These are phyloP conservation scores for Thraustochytrium sp. DNA, from an alignment of 352 stramenopile genomes.

Conservation along the genomic window DNA sequence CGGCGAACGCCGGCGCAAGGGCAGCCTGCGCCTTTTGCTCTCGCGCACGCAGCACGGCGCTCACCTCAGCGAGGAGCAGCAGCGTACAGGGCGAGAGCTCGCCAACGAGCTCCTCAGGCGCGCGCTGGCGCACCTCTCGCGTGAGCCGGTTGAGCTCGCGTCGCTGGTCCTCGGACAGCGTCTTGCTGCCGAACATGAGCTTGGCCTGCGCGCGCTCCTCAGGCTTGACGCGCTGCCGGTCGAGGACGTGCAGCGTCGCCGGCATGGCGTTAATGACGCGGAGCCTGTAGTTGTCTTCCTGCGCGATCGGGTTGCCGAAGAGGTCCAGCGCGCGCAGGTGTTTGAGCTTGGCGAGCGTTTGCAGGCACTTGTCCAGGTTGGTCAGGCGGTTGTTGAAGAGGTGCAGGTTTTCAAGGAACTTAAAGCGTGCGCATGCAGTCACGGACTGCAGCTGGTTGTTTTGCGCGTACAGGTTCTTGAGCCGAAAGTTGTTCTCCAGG, in stretches of 20 bases:
- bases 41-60: background rate
- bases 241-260: conserved; percentile 63
- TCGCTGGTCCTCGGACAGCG: background rate
- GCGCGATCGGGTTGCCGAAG: conserved; percentile 67
- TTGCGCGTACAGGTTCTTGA: conserved; percentile 77
- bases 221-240: conserved; percentile 68
- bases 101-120: conserved; percentile 2
- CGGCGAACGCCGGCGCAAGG: background rate
- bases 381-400: conserved; percentile 71
- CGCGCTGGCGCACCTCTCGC: background rate
- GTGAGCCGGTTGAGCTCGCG: background rate
- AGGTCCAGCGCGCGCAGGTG: conserved; percentile 69
- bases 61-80: conserved; percentile 12
- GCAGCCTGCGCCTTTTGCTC: too few species aligned
- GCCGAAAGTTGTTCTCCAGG: conserved; percentile 70
- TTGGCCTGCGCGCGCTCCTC: conserved; percentile 59
- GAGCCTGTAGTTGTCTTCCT: conserved; percentile 74
- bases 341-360: conserved; percentile 57
- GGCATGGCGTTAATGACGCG: conserved; percentile 68
- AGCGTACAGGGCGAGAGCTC: background rate
- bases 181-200: background rate
- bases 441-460: conserved; percentile 61
- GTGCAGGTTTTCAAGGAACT: conserved; percentile 68
- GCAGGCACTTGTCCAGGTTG: conserved; percentile 61
- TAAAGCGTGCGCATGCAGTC: conserved; percentile 56